phyloP scores from a whole-genome alignment of 2,329 filamentous ascomycete species.

The Saccharata proteae region DNA sequence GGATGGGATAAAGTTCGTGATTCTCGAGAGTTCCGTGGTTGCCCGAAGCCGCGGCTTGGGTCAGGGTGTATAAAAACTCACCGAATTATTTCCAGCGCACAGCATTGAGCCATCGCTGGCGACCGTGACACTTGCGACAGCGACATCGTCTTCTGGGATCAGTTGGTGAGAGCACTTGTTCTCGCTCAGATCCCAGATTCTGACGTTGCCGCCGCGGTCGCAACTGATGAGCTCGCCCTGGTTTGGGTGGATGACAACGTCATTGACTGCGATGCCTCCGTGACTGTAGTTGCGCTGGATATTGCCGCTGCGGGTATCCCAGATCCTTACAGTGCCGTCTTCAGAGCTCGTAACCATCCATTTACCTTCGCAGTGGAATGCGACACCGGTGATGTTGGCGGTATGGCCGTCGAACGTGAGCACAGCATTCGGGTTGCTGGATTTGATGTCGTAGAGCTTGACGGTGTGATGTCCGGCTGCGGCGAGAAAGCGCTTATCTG shows the following conservation, averaged over 20 bases:
- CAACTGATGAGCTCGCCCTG: conserved; percentile 97
- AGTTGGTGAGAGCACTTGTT: conserved; percentile 95
- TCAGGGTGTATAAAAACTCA: too few relatives aligned
- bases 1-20: too few relatives aligned
- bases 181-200: conserved; percentile 93
- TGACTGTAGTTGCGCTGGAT: conserved; percentile 92
- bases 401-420: conserved; percentile 94
- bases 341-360: conserved; percentile 99
- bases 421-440: conserved; percentile 87
- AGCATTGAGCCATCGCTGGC: conserved; percentile 87
- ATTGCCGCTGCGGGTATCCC: conserved; percentile 77
- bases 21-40: too few relatives aligned
- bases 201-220: conserved; percentile 81
- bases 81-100: conserved; percentile 83
- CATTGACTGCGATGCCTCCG: conserved; percentile 76
- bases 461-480: conserved; percentile 73
- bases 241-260: conserved; percentile 98
- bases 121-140: conserved; percentile 88
- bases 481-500: conserved; percentile 91
- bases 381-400: conserved; percentile 89
- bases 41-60: too few relatives aligned
- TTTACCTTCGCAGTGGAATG: conserved; percentile 97
- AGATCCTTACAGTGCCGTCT: conserved; percentile 93
- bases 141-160: conserved; percentile 90
- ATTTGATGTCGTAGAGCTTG: conserved; percentile 98